phyloP scores from a whole-genome alignment of 2,329 filamentous ascomycete genomes.

The Fusarium setosum region DNA sequence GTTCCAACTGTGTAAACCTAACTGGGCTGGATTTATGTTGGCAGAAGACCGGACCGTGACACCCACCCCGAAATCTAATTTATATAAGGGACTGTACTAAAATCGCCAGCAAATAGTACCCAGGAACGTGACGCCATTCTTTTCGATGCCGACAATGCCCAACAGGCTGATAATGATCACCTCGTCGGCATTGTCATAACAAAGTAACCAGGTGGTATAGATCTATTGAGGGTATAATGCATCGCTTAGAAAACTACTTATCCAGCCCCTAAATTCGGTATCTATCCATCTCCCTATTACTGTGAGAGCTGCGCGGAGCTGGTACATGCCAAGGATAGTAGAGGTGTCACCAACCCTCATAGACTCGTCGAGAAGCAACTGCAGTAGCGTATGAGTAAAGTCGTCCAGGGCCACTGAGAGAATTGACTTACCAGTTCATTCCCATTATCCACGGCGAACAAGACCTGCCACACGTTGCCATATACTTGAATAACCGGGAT shows the following conservation, averaged over 20 bases:
- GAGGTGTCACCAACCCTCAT: conserved; percentile 5
- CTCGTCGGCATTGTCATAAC: too few relatives aligned
- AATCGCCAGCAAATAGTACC: too few relatives aligned
- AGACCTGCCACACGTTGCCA: neutral
- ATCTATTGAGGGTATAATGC: too few relatives aligned
- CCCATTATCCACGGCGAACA: conserved; percentile 3
- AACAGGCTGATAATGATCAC: too few relatives aligned
- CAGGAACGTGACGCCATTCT: too few relatives aligned
- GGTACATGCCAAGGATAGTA: conserved; percentile 5
- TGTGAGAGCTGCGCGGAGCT: neutral
- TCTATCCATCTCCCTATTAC: conserved; percentile 1
- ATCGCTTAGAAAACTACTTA: neutral
- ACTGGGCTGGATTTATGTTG: too few relatives aligned
- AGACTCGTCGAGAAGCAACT: conserved; percentile 2
- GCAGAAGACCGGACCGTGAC: too few relatives aligned
- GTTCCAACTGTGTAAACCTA: too few relatives aligned
- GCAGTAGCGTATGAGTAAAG: neutral
- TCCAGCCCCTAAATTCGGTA: neutral
- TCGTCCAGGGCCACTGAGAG: neutral
- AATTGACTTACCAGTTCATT: neutral
- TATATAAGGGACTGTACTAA: too few relatives aligned
- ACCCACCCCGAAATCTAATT: too few relatives aligned
- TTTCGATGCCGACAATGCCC: too few relatives aligned
- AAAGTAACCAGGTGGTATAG: too few relatives aligned
- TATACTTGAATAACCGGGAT: conserved; percentile 5